These are phyloP conservation scores for Ploettnerulaceae sp. DNA, from an alignment of 2,329 filamentous ascomycete genomes.

Conservation along the genomic window DNA sequence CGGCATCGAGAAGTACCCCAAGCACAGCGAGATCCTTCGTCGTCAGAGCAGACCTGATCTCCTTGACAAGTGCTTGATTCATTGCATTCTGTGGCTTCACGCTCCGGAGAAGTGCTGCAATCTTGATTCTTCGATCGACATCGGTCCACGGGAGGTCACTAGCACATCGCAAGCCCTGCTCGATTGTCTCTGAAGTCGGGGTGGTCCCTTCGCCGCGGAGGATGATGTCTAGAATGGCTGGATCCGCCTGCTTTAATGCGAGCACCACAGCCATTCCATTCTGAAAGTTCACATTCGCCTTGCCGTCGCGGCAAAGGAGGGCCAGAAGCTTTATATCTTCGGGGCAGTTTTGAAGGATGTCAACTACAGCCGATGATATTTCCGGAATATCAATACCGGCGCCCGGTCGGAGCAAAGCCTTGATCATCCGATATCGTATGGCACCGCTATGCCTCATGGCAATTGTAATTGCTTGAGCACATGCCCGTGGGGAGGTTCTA, in stretches of 20 bases:
- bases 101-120: conserved; percentile 43
- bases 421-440: conserved; percentile 43
- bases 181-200: conserved; percentile 11
- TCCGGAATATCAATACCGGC: conserved; percentile 37
- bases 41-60: conserved; percentile 44
- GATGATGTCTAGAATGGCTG: conserved; percentile 11
- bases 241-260: conserved; percentile 10
- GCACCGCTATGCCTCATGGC: conserved; percentile 44
- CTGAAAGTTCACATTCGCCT: conserved; percentile 51
- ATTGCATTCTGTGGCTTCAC: conserved; percentile 42
- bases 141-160: conserved; percentile 14
- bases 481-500: conserved; percentile 1
- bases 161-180: conserved; percentile 10
- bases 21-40: conserved; percentile 41
- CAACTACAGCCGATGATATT: conserved; percentile 41
- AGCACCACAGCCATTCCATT: conserved; percentile 37
- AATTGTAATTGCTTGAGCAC: conserved; percentile 38
- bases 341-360: conserved; percentile 41
- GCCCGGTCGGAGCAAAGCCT: conserved; percentile 43
- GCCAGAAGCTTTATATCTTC: conserved; percentile 47
- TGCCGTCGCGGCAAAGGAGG: conserved; percentile 46
- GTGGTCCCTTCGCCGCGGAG: conserved; percentile 5
- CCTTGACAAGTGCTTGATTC: conserved; percentile 44
- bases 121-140: conserved; percentile 36
- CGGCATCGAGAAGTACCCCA: conserved; percentile 44